Percentiles rank a stretch among this genome's conserved stretches.
Evolutionary conservation across 2,329 filamentous ascomycete species (phyloP).

Genomic region (Capronia coronata): DNA sequence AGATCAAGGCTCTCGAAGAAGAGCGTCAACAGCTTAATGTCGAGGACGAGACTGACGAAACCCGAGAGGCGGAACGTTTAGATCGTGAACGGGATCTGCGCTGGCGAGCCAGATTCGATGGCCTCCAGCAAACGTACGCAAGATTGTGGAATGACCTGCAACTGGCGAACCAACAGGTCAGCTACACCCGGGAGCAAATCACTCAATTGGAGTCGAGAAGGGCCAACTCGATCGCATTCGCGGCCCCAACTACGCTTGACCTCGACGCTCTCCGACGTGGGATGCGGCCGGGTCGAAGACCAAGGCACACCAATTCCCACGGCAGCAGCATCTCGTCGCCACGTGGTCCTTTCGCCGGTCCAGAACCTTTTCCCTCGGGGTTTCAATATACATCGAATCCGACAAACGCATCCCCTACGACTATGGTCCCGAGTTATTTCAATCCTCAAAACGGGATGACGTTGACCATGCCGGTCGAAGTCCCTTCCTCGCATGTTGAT

Average conservation of each 20-base stretch:
- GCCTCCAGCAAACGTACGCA: constrained; percentile 40
- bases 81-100: constrained; percentile 44
- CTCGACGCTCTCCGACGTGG: constrained; percentile 37
- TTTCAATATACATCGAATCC: constrained; percentile 43
- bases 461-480: constrained; percentile 40
- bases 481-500: constrained; percentile 28
- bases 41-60: constrained; percentile 46
- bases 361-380: constrained; percentile 37
- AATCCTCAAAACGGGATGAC: constrained; percentile 60
- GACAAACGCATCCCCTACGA: constrained; percentile 47
- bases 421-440: constrained; percentile 50
- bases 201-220: constrained; percentile 36
- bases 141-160: constrained; percentile 28
- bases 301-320: constrained; percentile 42
- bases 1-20: constrained; percentile 57
- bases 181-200: constrained; percentile 24
- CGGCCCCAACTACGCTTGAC: constrained; percentile 37
- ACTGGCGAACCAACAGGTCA: constrained; percentile 24
- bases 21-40: constrained; percentile 47
- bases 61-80: constrained; percentile 45
- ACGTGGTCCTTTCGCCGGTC: constrained; percentile 35
- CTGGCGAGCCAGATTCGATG: constrained; percentile 42
- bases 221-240: constrained; percentile 38
- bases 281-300: constrained; percentile 37
- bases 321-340: constrained; percentile 44